phyloP scores from a whole-genome alignment of 768 basidiomycete genomes.

The Leccinum imitatum region DNA sequence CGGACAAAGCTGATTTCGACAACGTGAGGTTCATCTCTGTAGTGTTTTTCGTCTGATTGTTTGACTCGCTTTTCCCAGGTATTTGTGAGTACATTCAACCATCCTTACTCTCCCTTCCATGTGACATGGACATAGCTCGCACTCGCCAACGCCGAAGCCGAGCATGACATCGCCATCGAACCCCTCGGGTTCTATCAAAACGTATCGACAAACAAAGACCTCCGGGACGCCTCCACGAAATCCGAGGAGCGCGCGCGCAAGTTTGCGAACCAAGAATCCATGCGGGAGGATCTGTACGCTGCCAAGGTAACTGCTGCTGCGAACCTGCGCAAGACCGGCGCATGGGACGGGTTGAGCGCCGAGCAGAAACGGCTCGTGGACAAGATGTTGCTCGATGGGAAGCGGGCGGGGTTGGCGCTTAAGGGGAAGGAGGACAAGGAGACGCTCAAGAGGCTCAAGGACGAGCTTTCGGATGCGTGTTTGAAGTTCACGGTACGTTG shows the following conservation, averaged over 20 bases:
- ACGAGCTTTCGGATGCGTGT: conserved; percentile 70
- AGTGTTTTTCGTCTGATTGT: background rate
- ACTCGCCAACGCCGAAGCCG: conserved; percentile 60
- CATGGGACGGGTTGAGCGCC: conserved; percentile 57
- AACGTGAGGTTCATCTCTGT: conserved; percentile 45
- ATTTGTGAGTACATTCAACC: conserved; percentile 53
- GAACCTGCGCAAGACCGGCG: conserved; percentile 60
- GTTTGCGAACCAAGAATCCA: conserved; percentile 69
- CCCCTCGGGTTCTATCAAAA: conserved; percentile 78
- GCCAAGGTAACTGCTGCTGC: conserved; percentile 68
- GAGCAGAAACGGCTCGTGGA: conserved; percentile 77
- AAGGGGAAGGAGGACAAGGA: conserved; percentile 57
- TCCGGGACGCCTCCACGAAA: conserved; percentile 76
- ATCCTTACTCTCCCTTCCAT: background rate
- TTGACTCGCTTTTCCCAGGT: conserved; percentile 44
- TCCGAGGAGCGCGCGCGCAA: conserved; percentile 67
- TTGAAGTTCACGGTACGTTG: conserved; percentile 53
- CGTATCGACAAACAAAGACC: conserved; percentile 66
- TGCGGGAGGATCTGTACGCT: conserved; percentile 77
- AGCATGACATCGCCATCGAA: conserved; percentile 49
- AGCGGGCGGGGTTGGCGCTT: conserved; percentile 71
- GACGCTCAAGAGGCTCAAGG: conserved; percentile 61
- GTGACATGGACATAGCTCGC: conserved; percentile 40
- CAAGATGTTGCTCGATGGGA: conserved; percentile 75
- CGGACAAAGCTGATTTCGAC: conserved; percentile 61